Evolutionary conservation across 768 basidiomycete genomes (phyloP).

Genomic region (Hirschioporus abietinus): DNA sequence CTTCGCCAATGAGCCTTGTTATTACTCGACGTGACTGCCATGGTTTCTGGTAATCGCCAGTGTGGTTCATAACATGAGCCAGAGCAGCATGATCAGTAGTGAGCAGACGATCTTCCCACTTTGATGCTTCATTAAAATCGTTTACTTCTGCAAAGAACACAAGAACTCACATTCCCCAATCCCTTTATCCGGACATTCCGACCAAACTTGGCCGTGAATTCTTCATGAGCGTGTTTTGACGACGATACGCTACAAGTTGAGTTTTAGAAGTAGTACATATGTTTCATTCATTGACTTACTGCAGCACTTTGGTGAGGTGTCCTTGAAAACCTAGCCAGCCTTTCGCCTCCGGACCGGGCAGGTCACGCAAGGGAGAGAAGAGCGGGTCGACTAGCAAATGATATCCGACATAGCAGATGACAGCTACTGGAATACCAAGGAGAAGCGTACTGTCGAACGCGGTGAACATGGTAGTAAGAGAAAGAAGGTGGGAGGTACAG

Average conservation of each 20-base stretch:
- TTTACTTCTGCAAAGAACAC: neutral
- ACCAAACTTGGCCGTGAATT: conserved; percentile 55
- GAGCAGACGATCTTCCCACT: conserved; percentile 79
- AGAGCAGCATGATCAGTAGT: conserved; percentile 78
- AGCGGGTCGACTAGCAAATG: neutral
- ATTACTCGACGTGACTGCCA: conserved; percentile 73
- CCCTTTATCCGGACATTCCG: conserved; percentile 67
- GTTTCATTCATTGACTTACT: neutral
- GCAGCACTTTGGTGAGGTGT: neutral
- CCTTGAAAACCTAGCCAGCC: conserved; percentile 2
- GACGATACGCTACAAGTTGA: neutral
- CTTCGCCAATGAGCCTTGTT: conserved; percentile 73
- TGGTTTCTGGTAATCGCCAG: conserved; percentile 76
- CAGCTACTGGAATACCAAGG: neutral
- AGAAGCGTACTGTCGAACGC: neutral
- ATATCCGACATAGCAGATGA: neutral
- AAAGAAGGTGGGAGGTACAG: neutral
- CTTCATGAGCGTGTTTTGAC: conserved; percentile 36
- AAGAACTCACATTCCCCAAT: conserved; percentile 53
- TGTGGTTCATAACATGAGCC: conserved; percentile 67
- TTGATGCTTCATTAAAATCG: conserved; percentile 1
- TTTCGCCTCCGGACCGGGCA: conserved; percentile 1
- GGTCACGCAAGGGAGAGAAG: neutral
- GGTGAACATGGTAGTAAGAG: neutral
- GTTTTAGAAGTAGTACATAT: neutral